phyloP scores from a whole-genome alignment of 2,329 filamentous ascomycete genomes.

The Blastomyces gilchristii region DNA sequence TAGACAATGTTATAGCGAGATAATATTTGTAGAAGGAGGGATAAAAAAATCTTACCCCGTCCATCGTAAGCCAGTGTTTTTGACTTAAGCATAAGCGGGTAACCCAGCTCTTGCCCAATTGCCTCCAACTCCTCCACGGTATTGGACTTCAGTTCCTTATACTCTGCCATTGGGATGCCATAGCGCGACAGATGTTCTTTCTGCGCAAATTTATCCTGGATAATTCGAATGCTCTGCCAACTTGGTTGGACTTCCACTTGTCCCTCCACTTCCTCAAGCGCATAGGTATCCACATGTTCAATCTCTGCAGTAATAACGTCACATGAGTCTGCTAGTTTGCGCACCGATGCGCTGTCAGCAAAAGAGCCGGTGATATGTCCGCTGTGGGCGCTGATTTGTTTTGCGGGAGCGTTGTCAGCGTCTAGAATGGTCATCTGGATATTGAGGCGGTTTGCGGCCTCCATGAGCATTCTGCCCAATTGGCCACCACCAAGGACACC shows the following conservation, averaged over 20 bases:
- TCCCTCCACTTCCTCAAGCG: conserved; percentile 68
- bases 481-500: conserved; percentile 56
- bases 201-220: conserved; percentile 89
- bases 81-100: conserved; percentile 87
- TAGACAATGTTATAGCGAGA: not conserved
- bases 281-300: conserved; percentile 85
- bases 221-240: conserved; percentile 75
- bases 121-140: conserved; percentile 52
- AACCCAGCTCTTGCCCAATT: conserved; percentile 57
- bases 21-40: not conserved
- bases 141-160: conserved; percentile 53
- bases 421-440: conserved; percentile 73
- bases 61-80: conserved; percentile 88
- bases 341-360: conserved; percentile 69
- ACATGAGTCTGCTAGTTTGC: conserved; percentile 62
- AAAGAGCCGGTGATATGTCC: conserved; percentile 78
- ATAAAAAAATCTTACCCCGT: conserved; percentile 45
- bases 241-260: conserved; percentile 63
- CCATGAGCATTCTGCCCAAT: conserved; percentile 86
- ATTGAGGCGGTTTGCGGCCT: conserved; percentile 71
- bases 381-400: conserved; percentile 68
- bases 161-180: conserved; percentile 62
- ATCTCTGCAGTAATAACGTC: conserved; percentile 89
- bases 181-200: conserved; percentile 65
- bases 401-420: conserved; percentile 64